Evolutionary conservation across 163 green algal genomes (phyloP).

Genomic region (Botryococcus braunii): DNA sequence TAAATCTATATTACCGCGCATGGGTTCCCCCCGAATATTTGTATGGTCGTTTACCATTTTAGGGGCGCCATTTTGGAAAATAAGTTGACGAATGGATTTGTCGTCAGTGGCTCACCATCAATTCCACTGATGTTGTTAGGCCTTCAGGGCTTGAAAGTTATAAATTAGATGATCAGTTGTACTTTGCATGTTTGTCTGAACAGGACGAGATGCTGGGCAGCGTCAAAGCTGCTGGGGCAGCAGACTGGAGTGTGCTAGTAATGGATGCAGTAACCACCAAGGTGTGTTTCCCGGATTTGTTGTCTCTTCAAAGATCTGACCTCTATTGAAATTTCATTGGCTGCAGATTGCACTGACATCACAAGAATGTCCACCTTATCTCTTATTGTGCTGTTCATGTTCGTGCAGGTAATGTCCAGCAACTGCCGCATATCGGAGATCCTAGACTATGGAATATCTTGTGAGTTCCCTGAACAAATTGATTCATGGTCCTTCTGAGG

Average conservation of each 20-base stretch:
- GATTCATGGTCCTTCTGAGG: no score
- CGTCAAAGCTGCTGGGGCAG: constrained; percentile 25
- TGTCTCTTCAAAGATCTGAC: no score
- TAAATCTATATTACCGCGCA: no score
- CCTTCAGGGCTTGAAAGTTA: no score
- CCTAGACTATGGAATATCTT: constrained; percentile 50
- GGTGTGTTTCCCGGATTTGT: no score
- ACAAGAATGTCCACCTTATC: neutral
- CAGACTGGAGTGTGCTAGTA: constrained; percentile 56
- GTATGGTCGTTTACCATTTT: neutral
- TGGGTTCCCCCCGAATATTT: no score
- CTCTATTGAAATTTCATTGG: no score
- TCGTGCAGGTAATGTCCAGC: constrained; percentile 43
- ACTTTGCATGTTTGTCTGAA: constrained; percentile 3
- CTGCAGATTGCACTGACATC: neutral
- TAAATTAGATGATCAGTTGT: neutral
- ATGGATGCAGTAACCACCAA: constrained; percentile 67
- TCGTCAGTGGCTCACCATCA: no score
- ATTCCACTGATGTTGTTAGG: neutral
- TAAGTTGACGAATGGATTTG: neutral
- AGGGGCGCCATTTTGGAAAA: neutral
- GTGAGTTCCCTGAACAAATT: constrained; percentile 25
- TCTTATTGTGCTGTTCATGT: no score
- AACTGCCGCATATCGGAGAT: constrained; percentile 54
- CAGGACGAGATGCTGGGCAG: constrained; percentile 65